A percentile compares a stretch with the other conserved stretches of the same genome.
Conservation (phyloP, 768 basidiomycete species). For the Kwoniella mangroviensis region DNA sequence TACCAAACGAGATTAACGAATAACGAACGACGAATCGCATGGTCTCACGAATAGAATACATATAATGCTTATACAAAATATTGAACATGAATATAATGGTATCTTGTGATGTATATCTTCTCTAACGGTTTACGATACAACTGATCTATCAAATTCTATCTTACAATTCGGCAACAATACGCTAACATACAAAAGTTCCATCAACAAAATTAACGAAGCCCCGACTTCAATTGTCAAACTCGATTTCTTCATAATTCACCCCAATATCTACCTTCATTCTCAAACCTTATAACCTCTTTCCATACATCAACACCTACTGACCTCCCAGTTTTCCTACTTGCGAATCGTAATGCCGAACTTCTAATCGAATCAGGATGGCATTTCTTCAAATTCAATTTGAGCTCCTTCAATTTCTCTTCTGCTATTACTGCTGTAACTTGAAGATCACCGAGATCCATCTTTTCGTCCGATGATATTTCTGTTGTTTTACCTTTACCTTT, state of each 20-base stretch:
- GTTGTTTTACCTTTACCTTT: not conserved
- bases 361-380: conserved; percentile 12
- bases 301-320: conserved; percentile 15
- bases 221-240: not conserved
- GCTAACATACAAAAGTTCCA: not conserved
- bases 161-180: not conserved
- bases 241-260: conserved; percentile 6
- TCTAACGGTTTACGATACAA: too few species aligned
- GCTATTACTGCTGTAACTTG: not conserved
- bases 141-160: not conserved
- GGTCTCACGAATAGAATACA: not conserved
- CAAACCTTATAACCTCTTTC: conserved; percentile 22
- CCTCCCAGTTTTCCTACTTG: conserved; percentile 10
- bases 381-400: not conserved
- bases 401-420: conserved; percentile 2
- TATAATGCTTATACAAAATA: not conserved
- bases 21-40: not conserved
- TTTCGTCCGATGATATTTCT: not conserved
- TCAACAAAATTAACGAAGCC: not conserved
- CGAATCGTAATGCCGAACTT: conserved; percentile 7
- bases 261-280: conserved; percentile 12
- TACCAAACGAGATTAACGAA: not conserved
- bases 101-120: conserved; percentile 13
- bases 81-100: not conserved
- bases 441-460: not conserved